Base-by-base conservation (phyloP, 805 yeast genomes). In the Candida maesae region DNA sequence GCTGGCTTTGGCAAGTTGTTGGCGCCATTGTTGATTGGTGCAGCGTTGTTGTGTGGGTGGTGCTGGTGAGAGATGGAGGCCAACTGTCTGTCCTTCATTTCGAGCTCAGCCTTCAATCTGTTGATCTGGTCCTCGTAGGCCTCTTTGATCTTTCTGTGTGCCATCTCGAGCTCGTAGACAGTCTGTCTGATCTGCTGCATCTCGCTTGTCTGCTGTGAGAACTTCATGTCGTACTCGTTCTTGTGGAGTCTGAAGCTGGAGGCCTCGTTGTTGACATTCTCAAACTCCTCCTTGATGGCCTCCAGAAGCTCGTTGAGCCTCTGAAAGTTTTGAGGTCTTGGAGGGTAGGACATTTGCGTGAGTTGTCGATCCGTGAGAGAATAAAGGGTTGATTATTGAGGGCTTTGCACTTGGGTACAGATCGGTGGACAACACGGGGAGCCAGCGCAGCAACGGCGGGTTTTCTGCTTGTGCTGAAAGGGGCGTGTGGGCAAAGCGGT, bases 181-280 rank as follows among this genome's bases (percentile, higher is more conserved):
- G 96, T 87, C 58, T 89, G 95, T 57, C 96, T 78, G 44, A 91
- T 89, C 61, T 86, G 95, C 60, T 89, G 90, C 77, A 91, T 81
- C 64, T 93, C 99, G 39, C 82, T 84, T 42, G 88, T 81, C 65
- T 91, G 97, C 66, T 90, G 97, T 59, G 78, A 82, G 60, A 88
- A 81, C 61, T 90, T 90, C 53, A 83, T 70, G 64, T 91, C 98
- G 54, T 80, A 86, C 61, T 90, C 96, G 62, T 89, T 95, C 68
- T 89, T 91, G 63, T 89, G 96, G 63, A 86, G 79, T 56, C 91
- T 79, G 65, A 81, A 86, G 49, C 79, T 76, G 38, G 89, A 76
- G 13, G 96, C 95, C 65, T 91, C 97, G 58, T 78, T 79, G 48
- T 85, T 75, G 37, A 90, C 84, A 50, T 76, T 77, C 55, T 87